Percentiles rank a stretch among this genome's conserved stretches.
These are phyloP conservation scores for Chlorophyllum brunneum DNA, from an alignment of 768 basidiomycete genomes.

Conservation along the genomic window DNA sequence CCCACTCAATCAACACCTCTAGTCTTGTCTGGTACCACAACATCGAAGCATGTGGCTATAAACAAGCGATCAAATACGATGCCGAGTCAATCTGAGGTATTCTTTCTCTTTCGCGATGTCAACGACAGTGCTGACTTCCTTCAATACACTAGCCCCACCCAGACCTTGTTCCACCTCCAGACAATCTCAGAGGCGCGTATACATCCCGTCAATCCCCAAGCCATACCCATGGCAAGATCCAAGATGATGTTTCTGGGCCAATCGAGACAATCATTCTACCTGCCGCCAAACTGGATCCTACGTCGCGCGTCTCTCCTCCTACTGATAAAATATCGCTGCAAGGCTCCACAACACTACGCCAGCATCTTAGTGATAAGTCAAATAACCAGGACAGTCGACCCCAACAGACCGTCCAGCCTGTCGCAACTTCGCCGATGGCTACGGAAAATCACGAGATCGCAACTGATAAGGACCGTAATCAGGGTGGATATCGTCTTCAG, in stretches of 20 bases:
- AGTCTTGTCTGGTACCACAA: neutral
- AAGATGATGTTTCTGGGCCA: neutral
- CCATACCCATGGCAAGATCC: neutral
- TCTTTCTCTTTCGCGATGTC: neutral
- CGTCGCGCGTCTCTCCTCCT: neutral
- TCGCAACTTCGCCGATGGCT: neutral
- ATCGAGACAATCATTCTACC: neutral
- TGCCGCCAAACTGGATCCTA: neutral
- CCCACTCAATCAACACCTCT: neutral
- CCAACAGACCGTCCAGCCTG: neutral
- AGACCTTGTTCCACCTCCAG: neutral
- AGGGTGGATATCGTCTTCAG: neutral
- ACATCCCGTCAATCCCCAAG: neutral
- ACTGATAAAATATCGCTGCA: neutral
- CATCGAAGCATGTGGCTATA: neutral
- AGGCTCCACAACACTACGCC: neutral
- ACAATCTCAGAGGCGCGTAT: neutral
- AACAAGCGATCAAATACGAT: neutral
- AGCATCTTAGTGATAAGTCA: slow-evolving; percentile 1
- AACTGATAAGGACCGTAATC: neutral
- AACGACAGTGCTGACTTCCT: neutral
- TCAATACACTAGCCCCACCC: neutral
- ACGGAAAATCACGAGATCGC: neutral
- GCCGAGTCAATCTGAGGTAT: slow-evolving; percentile 2
- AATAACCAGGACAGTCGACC: neutral